Evolutionary conservation across 2,329 filamentous ascomycete species (phyloP), one percentile per base, ranked within the genome.

Genomic region (Lasiodiplodia citricola): DNA sequence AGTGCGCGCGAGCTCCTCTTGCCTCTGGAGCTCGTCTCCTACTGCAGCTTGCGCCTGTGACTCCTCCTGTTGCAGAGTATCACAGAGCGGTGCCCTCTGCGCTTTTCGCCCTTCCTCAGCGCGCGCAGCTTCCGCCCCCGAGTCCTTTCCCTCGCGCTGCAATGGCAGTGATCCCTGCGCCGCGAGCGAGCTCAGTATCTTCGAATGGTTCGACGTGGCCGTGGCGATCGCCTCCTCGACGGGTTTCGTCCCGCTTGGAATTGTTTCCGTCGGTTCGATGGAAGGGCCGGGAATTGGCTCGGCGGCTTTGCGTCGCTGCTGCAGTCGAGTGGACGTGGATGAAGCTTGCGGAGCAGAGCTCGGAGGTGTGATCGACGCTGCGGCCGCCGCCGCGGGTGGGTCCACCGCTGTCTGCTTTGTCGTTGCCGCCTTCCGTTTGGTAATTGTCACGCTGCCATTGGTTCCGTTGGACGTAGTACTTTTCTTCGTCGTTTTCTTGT

Each of bases 181-280:
- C 16, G 38, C 63, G 35, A 66, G 63, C 21, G 41, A 25, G 37
- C 18, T 47, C 51, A 56, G 23, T 28, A 66, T 47, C 37, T 66
- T 66, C 23, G 63, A 66, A n/a, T 3, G 31, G 31, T 44, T 37
- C 2, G 50, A 7, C 16, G 31, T n/a, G 8, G 11, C 14, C 21
- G 55, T 25, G 10, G 18, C 3, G 4, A 3, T 21, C 21, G 18
- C 28, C n/a, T 13, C 10, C 44, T 28, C 25, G 8, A 28, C 10
- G 23, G 25, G 6, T 3, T n/a, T 21, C 18, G 18, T 16, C 2
- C 25, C 28, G 25, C 18, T 35, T 16, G n/a, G 2, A 18, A 44
- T 41, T 23, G n/a, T n/a, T n/a, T 10, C 16, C n/a, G 18, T 5
- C 18, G 31, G 18, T 10, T 21, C 7, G 18, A 16, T 16, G 44